Base-by-base conservation (phyloP, 768 basidiomycete species). In the Chlorophyllum brunneum region DNA sequence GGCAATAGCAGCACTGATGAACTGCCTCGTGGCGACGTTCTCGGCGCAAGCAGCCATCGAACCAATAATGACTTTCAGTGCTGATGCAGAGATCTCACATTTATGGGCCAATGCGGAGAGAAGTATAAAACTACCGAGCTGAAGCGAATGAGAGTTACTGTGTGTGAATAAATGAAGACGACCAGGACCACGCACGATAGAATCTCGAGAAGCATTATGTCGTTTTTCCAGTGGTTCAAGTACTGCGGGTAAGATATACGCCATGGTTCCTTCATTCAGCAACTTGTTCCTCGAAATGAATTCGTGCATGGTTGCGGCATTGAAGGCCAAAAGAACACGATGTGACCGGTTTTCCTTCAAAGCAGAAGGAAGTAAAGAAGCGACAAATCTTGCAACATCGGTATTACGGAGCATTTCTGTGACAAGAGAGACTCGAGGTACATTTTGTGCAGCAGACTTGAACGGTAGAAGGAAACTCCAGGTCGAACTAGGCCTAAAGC, bases 311-410 rank as follows among this genome's bases (percentile, higher is more conserved):
- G 79, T 80, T 5, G 88, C 85, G 5, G 88, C 79, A 65, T 92
- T 90, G 70, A 98, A 98, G 0, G 84, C 83, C 38, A 92, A 67
- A 13, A 98, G 69, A 0, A 87, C 80, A 31, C 84, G 84, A 63
- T 95, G 84, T n/a, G 65, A 62, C 50, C 66, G 63, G 1, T 69
- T 70, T 27, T 70, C 76, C 60, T 81, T 80, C 48, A 86, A 52
- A 0, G 83, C 76, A 16, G 61, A 62, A 0, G 88, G 84, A 2
- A 95, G 76, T 11, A 95, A 66, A 4, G 74, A 72, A 1, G 81
- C 70, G 5, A 92, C 70, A 57, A 90, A 88, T 16, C 87, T 84
- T 4, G 92, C 80, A 4, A 93, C 69, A 26, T 88, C 85, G 16
- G 77, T 68, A 47, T 84, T 82, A 54, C 78, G 77, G 3, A 85